Evolutionary conservation across 371 early-diverging fungal genomes (phyloP).

Genomic region (Quaeritorhiza haematococci): DNA sequence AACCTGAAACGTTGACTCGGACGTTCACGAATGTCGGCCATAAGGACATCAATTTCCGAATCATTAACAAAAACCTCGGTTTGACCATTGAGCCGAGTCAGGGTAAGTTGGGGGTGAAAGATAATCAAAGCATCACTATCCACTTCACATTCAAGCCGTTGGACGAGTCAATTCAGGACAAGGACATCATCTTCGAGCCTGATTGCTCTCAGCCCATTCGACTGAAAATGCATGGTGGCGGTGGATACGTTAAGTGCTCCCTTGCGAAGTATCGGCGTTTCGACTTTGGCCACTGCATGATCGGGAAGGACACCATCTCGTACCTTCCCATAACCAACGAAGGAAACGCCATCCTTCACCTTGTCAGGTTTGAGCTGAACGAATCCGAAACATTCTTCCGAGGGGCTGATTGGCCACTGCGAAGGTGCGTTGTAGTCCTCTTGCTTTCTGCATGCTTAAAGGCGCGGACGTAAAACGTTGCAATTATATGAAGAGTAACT

Average conservation of each 20-base stretch:
- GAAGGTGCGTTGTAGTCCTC: neutral
- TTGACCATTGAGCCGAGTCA: conserved; percentile 31
- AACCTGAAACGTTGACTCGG: conserved; percentile 39
- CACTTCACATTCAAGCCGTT: conserved; percentile 44
- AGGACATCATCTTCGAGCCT: conserved; percentile 45
- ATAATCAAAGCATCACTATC: conserved; percentile 37
- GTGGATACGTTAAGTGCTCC: conserved; percentile 46
- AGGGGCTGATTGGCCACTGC: conserved; percentile 45
- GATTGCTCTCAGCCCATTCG: conserved; percentile 52
- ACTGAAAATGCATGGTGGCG: conserved; percentile 48
- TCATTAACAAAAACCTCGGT: conserved; percentile 31
- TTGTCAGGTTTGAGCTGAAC: conserved; percentile 41
- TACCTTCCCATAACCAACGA: conserved; percentile 53
- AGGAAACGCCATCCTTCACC: conserved; percentile 52
- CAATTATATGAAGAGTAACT: no score
- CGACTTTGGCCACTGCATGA: conserved; percentile 62
- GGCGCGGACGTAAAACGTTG: no score
- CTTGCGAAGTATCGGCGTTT: conserved; percentile 45
- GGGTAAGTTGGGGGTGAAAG: conserved; percentile 39
- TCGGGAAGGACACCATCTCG: conserved; percentile 52
- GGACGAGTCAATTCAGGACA: conserved; percentile 41
- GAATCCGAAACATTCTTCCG: conserved; percentile 49
- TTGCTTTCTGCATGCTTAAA: neutral
- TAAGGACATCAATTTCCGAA: conserved; percentile 36
- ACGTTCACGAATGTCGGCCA: conserved; percentile 53